A percentile compares a stretch with the other conserved stretches of the same genome.
phyloP scores from a whole-genome alignment of 768 basidiomycete genomes.

The Mycena latifolia region DNA sequence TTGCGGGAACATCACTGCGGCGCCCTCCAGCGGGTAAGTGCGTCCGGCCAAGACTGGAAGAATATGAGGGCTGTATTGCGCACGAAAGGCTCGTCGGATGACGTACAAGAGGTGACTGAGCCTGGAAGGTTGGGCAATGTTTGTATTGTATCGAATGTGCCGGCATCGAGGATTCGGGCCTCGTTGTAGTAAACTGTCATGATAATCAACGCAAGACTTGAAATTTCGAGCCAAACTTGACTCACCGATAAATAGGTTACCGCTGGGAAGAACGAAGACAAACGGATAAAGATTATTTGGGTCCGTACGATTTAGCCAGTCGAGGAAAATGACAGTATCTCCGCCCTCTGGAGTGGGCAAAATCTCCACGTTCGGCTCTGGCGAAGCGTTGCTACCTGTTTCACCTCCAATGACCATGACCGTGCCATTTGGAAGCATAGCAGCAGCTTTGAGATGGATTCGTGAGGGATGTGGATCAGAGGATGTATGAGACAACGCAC shows the following conservation, averaged over 20 bases:
- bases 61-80: too few species aligned
- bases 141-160: slow-evolving; percentile 70
- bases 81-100: neutral
- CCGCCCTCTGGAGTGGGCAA: slow-evolving; percentile 77
- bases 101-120: slow-evolving; percentile 72
- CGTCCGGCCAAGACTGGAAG: slow-evolving; percentile 71
- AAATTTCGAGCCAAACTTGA: slow-evolving; percentile 12
- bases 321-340: slow-evolving; percentile 68
- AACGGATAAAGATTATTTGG: slow-evolving; percentile 88
- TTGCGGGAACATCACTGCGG: slow-evolving; percentile 78
- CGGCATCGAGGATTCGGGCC: slow-evolving; percentile 79
- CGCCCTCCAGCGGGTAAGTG: slow-evolving; percentile 83
- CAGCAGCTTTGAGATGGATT: slow-evolving; percentile 60
- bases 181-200: slow-evolving; percentile 81
- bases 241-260: slow-evolving; percentile 77
- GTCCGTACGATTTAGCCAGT: slow-evolving; percentile 78
- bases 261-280: slow-evolving; percentile 77
- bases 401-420: slow-evolving; percentile 71
- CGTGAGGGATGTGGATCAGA: neutral
- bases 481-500: slow-evolving; percentile 47
- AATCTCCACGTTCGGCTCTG: slow-evolving; percentile 79
- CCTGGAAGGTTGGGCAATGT: slow-evolving; percentile 81
- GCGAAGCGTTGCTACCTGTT: slow-evolving; percentile 72
- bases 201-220: neutral
- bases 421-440: slow-evolving; percentile 80